These are phyloP conservation scores for Claviceps sp. DNA, from an alignment of 2,329 filamentous ascomycete genomes.

Conservation along the genomic window DNA sequence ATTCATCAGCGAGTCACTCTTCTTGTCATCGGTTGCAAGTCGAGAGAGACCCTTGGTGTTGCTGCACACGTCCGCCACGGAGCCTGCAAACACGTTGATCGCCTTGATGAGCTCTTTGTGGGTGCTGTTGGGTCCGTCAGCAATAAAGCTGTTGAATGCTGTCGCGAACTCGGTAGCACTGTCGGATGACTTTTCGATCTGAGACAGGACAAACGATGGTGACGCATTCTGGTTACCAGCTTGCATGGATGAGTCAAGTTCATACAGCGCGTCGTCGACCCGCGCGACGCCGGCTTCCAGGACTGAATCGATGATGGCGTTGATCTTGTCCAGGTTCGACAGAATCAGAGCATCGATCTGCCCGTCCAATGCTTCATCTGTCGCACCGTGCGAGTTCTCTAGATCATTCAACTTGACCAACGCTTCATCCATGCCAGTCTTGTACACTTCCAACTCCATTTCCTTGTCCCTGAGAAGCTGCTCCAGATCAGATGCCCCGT, in stretches of 20 bases:
- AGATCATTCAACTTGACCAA: constrained; percentile 85
- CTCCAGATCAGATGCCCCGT: constrained; percentile 77
- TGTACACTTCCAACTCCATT: constrained; percentile 95
- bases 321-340: constrained; percentile 81
- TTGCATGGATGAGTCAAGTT: constrained; percentile 95
- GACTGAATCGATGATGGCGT: constrained; percentile 94
- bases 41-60: constrained; percentile 93
- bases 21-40: constrained; percentile 91
- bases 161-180: constrained; percentile 96
- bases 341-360: constrained; percentile 85
- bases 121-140: constrained; percentile 81
- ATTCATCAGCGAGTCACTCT: constrained; percentile 71
- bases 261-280: constrained; percentile 92
- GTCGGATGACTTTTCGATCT: constrained; percentile 91
- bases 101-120: constrained; percentile 88
- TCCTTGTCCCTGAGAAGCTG: constrained; percentile 83
- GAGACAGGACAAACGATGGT: constrained; percentile 84
- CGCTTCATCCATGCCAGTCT: constrained; percentile 94
- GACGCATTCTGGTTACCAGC: constrained; percentile 97
- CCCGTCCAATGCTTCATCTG: constrained; percentile 70
- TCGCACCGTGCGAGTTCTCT: constrained; percentile 59
- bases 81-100: constrained; percentile 78
- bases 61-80: constrained; percentile 83
- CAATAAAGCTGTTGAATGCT: constrained; percentile 96
- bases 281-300: constrained; percentile 84